Evolutionary conservation across 768 basidiomycete genomes (phyloP), one percentile per base, ranked within the genome.

Genomic region (Serendipita vermifera): DNA sequence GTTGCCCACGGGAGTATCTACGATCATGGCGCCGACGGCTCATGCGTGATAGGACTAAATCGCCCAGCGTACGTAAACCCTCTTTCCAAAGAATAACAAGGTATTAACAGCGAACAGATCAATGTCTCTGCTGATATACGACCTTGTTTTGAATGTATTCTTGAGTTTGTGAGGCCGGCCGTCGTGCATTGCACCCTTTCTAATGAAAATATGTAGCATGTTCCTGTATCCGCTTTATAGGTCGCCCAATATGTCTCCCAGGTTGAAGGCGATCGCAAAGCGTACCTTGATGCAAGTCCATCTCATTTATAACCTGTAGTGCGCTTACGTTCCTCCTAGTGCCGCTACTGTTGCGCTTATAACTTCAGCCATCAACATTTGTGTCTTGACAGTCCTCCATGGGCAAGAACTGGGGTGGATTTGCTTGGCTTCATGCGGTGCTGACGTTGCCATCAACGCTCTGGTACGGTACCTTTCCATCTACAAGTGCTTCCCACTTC

Each of bases 331-430:
- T 38, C 14, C 4, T 48, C 9, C 31, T 57, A 75, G 75, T 40
- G 77, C 77, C 0, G 70, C 78, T 0, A 59, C 66, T 24, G 67
- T 75, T 24, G 73, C 76, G 0, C 69, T 80, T 9, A 69, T 70
- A 9, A 78, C 77, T 4, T 77, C 77, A 9, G 70, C 73, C 35
- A 59, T 62, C 54, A 73, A 80, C 63, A 72, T 78, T 35, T 61
- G 67, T 6, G 64, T 77, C n/a, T 67, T 80, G 27, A 73, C 74
- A 7, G 53, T 69, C 26, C 55, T 75, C 63, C 66, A 77, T 41
- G 77, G 77, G 5, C 61, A 67, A 22, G 69, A 79, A 60, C 64
- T 75, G 6, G 74, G 69, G 4, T 77, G 74, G 74, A 69, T 79
- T 5, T 77, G 76, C 62, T 66, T 80, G 0, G 69, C 68, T 5